Evolutionary conservation across 73 alveolate species (phyloP), one percentile per base, ranked within the genome.

Genomic region (Paramecium octaurelia): DNA sequence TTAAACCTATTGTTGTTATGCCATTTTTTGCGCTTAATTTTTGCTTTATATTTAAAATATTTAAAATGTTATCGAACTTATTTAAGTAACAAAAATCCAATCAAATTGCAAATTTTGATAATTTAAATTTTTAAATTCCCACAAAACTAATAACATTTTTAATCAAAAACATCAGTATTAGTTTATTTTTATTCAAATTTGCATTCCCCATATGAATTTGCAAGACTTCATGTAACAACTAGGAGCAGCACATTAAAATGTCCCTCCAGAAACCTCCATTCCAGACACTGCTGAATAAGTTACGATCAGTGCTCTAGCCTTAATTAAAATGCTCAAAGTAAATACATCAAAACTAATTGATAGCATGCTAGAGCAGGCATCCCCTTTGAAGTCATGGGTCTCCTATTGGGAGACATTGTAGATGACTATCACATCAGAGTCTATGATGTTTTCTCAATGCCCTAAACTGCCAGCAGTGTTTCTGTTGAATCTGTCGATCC

Each of bases 361-460:
- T 23, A 89, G 94, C 98, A 95, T 94, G 96, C 96, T 11, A 94
- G 97, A 88, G 99, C 99, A 36, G 99, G 99, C 48, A 98, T 99
- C 46, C 99, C 99, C 20, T 95, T 99, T 96, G 99, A 99, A 96
- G 99, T 99, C 85, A 99, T 99, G 99, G 99, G 99, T 57, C 98
- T 99, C 18, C 96, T 99, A 99, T 97, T 99, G 59, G 99, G 99
- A 18, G 99, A 98, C 70, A 94, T 97, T 68, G 98, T 98, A 3
- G 99, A 97, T 93, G 99, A 98, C 57, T 97, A 97, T 88, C 95
- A 99, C 69, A 99, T 99, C 92, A 96, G 97, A 58, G 99, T 99
- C 11, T 99, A 98, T 94, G 99, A 99, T 94, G 99, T 99, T n/a
- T 98, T 99, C 93, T 97, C 99, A 35, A 99, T 99, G 99, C 99